These are phyloP conservation scores for Oryza nivara DNA, from an alignment of 176 grass and related monocot genomes.

Conservation along the genomic window DNA sequence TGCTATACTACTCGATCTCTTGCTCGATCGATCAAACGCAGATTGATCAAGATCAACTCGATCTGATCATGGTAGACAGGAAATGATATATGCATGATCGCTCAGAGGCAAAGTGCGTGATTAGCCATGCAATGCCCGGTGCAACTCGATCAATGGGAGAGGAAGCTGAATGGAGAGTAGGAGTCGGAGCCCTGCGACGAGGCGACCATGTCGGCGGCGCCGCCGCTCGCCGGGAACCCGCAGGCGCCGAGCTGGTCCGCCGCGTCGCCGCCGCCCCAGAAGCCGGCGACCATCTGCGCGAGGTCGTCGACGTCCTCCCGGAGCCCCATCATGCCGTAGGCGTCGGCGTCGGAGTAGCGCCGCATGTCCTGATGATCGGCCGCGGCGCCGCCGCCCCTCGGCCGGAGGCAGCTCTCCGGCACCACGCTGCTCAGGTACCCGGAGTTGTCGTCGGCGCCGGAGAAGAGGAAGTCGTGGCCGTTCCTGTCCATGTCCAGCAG, in stretches of 20 bases:
- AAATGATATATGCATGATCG: not conserved
- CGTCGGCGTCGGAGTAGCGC: slow-evolving; percentile 62
- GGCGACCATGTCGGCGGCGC: slow-evolving; percentile 40
- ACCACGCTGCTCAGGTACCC: slow-evolving; percentile 97
- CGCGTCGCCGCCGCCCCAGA: slow-evolving; percentile 50
- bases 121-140: not conserved
- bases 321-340: slow-evolving; percentile 52
- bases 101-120: not conserved
- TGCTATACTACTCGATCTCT: slow-evolving; percentile 18
- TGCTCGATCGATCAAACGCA: not conserved
- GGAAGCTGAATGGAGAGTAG: slow-evolving; percentile 60
- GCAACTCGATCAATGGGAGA: slow-evolving; percentile 25
- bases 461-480: slow-evolving; percentile 54
- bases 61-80: not conserved
- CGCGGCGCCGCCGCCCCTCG: slow-evolving; percentile 51
- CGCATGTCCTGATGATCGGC: slow-evolving; percentile 45
- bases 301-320: slow-evolving; percentile 70
- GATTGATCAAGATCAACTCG: not conserved
- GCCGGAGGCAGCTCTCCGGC: slow-evolving; percentile 80
- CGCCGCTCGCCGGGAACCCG: slow-evolving; percentile 41
- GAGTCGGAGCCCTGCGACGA: slow-evolving; percentile 46
- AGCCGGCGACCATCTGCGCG: slow-evolving; percentile 53
- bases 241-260: slow-evolving; percentile 46
- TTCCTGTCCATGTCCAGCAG: slow-evolving; percentile 42
- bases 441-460: slow-evolving; percentile 74